A percentile compares a stretch with the other conserved stretches of the same genome.
phyloP scores from a whole-genome alignment of 176 grass and related monocot species.

The Eleusine coracana region DNA sequence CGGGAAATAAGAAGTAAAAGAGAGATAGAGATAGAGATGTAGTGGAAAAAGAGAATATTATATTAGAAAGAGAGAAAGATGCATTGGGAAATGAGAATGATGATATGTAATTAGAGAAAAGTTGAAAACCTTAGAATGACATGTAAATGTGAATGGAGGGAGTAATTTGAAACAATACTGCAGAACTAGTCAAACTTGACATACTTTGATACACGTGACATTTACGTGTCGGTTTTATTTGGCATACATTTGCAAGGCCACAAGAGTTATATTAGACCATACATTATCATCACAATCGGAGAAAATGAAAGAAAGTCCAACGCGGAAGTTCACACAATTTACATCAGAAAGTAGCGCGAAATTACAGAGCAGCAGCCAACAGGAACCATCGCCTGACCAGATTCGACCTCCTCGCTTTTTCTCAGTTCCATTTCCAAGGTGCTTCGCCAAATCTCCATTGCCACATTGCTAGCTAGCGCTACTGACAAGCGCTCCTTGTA shows the following conservation, averaged over 20 bases:
- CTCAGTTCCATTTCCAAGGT: background rate
- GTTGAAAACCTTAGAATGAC: no score
- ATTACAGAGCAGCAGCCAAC: background rate
- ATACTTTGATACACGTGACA: background rate
- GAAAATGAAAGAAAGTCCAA: background rate
- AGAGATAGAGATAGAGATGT: no score
- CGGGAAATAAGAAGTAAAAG: no score
- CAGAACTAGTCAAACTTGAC: background rate
- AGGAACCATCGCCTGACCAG: background rate
- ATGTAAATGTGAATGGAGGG: no score
- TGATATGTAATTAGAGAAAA: no score
- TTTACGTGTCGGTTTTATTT: background rate
- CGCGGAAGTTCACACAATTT: background rate
- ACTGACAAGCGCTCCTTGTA: constrained; percentile 78
- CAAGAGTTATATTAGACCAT: background rate
- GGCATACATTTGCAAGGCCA: background rate
- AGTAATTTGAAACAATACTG: background rate
- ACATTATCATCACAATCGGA: background rate
- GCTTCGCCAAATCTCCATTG: background rate
- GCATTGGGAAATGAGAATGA: no score
- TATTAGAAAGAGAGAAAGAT: no score
- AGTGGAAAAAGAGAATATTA: no score
- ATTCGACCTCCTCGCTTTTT: background rate
- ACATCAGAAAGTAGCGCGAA: background rate
- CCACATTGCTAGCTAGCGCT: constrained; percentile 32